These are phyloP conservation scores for Cercophora samala DNA, from an alignment of 495 filamentous ascomycete genomes.

Conservation along the genomic window DNA sequence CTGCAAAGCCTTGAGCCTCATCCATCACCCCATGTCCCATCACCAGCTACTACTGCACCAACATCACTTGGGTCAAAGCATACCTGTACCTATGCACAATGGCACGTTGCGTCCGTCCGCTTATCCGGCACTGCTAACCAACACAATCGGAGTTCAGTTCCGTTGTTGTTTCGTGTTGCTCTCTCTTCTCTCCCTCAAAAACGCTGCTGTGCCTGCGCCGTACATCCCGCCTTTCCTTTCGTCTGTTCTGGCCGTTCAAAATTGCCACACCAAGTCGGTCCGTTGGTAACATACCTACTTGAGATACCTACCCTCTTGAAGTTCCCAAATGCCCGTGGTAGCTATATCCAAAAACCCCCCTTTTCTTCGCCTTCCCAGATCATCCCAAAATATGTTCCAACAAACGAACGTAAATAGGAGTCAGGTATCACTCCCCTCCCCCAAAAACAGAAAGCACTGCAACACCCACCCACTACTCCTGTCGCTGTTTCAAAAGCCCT, in stretches of 20 bases:
- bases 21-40: background rate
- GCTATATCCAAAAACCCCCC: too few species aligned
- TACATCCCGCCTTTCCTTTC: background rate
- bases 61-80: background rate
- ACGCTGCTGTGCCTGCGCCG: background rate
- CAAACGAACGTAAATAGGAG: background rate
- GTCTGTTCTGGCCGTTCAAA: too few species aligned
- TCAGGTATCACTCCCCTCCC: background rate
- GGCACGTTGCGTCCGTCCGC: background rate
- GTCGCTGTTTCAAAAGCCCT: background rate
- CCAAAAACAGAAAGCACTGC: background rate
- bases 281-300: background rate
- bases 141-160: background rate
- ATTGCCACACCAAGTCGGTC: background rate
- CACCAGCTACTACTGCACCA: background rate
- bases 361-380: background rate
- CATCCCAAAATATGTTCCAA: background rate
- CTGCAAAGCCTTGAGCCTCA: background rate
- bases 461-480: background rate
- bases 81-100: background rate
- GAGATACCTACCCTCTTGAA: too few species aligned
- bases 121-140: background rate
- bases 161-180: constrained; percentile 4
- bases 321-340: too few species aligned
- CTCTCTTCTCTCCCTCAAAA: background rate